phyloP scores from a whole-genome alignment of 169 alveolate genomes.

The Cyclospora cayetanensis region DNA sequence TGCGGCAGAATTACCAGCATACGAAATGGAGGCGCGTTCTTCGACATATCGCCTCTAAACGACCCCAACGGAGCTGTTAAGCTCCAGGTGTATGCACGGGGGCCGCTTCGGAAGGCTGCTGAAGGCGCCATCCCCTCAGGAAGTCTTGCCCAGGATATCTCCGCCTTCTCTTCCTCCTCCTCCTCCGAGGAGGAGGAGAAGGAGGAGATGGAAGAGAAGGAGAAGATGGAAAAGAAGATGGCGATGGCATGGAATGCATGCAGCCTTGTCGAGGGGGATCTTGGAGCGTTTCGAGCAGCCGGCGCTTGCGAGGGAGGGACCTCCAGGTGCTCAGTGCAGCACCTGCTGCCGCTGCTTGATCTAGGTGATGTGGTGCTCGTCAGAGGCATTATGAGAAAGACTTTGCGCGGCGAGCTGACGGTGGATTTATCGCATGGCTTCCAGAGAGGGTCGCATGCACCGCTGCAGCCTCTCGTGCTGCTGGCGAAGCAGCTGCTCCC shows the following conservation, averaged over 20 bases:
- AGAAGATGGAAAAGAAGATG: slow-evolving; percentile 4
- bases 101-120: not conserved
- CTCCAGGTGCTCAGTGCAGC: not conserved
- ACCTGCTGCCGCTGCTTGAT: slow-evolving; percentile 63
- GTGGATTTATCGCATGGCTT: not conserved
- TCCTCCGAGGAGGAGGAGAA: too few species aligned
- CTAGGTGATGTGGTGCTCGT: slow-evolving; percentile 76
- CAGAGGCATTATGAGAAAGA: slow-evolving; percentile 66
- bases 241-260: not conserved
- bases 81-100: slow-evolving; percentile 5
- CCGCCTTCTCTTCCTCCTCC: not conserved
- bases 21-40: slow-evolving; percentile 77
- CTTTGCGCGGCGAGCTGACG: slow-evolving; percentile 75
- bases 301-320: not conserved
- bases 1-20: slow-evolving; percentile 72
- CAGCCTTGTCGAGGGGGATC: not conserved
- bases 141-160: too few species aligned
- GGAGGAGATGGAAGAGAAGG: slow-evolving; percentile 54
- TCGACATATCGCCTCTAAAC: slow-evolving; percentile 63
- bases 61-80: slow-evolving; percentile 45
- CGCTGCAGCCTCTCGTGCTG: not conserved
- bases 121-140: too few species aligned
- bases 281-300: not conserved
- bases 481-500: slow-evolving; percentile 19
- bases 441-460: not conserved